Conservation (phyloP, 169 alveolate species). For the Cryptosporidium canis region DNA sequence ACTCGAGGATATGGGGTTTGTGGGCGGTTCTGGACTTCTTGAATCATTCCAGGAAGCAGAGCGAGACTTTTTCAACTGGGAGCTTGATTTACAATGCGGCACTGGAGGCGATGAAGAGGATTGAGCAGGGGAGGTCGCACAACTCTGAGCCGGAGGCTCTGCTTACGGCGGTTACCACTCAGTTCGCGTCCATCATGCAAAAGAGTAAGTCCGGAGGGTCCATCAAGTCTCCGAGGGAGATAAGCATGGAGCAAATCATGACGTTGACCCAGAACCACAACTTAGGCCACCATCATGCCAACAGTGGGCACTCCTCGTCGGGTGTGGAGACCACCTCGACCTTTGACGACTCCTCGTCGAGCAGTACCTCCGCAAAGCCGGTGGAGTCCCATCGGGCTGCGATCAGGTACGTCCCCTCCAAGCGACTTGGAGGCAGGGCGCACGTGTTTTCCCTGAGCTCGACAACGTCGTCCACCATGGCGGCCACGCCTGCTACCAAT, state of each 20-base stretch:
- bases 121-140: conserved; percentile 50
- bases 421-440: conserved; percentile 69
- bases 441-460: conserved; percentile 68
- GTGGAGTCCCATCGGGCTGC: conserved; percentile 68
- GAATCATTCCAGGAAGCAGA: conserved; percentile 44
- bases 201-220: conserved; percentile 28
- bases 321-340: conserved; percentile 24
- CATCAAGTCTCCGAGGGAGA: conserved; percentile 33
- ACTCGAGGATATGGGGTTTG: conserved; percentile 64
- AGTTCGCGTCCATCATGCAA: conserved; percentile 62
- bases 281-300: not conserved
- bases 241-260: not conserved
- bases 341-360: conserved; percentile 9
- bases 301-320: conserved; percentile 11
- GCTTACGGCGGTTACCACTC: conserved; percentile 62
- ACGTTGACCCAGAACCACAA: conserved; percentile 45
- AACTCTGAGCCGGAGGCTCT: conserved; percentile 63
- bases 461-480: conserved; percentile 66
- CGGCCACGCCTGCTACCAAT: conserved; percentile 40
- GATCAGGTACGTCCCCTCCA: conserved; percentile 67
- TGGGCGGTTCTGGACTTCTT: conserved; percentile 71
- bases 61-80: conserved; percentile 9
- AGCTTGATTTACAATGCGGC: conserved; percentile 52
- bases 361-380: conserved; percentile 26
- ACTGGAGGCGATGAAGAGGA: conserved; percentile 40